These are phyloP conservation scores for Neonectria coccinea DNA, from an alignment of 2,329 filamentous ascomycete genomes.

Conservation along the genomic window DNA sequence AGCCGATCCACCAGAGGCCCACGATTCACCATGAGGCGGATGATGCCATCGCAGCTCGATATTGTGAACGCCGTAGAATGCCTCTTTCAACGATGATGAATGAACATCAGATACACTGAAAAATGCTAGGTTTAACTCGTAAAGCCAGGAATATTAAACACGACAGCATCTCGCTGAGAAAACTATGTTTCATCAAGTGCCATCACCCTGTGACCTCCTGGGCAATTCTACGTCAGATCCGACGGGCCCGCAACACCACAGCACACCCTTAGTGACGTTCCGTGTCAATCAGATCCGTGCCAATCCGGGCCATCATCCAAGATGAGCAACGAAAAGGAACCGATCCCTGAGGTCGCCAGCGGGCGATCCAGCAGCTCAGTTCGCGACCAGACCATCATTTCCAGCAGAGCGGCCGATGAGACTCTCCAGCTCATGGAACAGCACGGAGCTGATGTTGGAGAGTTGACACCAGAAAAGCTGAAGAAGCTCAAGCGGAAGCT, in stretches of 20 bases:
- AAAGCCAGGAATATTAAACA: neutral
- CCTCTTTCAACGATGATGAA: neutral
- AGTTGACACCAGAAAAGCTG: constrained; percentile 10
- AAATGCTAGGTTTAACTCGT: neutral
- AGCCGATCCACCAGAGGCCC: neutral
- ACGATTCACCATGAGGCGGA: neutral
- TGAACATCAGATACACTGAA: neutral
- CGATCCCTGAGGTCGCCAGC: constrained; percentile 1
- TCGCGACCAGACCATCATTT: constrained; percentile 5
- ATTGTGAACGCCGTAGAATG: constrained; percentile 2
- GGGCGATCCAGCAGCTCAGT: constrained; percentile 15
- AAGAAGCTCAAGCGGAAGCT: constrained; percentile 11
- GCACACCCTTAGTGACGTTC: neutral
- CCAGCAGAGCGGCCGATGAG: constrained; percentile 18
- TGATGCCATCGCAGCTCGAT: constrained; percentile 5
- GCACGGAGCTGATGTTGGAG: constrained; percentile 13
- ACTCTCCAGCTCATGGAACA: constrained; percentile 20
- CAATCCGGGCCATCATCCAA: neutral
- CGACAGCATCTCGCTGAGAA: neutral
- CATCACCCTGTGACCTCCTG: neutral
- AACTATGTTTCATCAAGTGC: neutral
- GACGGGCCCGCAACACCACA: neutral
- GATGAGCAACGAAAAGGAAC: constrained; percentile 28
- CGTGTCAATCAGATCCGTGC: neutral
- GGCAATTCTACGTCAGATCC: neutral